A percentile compares a stretch with the other conserved stretches of the same genome.
phyloP scores from a whole-genome alignment of 1,284 basidiomycete genomes.

The Entoloma clypeatum region DNA sequence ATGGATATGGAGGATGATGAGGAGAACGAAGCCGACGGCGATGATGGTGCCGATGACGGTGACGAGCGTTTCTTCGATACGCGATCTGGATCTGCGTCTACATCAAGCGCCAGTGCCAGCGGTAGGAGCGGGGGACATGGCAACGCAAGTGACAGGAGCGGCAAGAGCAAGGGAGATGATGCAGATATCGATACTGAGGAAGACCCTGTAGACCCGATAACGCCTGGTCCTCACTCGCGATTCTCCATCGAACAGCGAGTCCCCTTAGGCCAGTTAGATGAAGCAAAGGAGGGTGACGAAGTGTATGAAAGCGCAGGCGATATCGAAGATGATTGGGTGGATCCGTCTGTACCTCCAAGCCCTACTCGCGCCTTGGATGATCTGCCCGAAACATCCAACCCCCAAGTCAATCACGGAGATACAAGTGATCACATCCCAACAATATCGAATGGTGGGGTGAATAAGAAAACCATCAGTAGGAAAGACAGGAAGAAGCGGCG shows the following conservation, averaged over 20 bases:
- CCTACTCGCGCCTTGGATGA: background rate
- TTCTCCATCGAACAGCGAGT: conserved; percentile 35
- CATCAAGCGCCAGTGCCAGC: conserved; percentile 33
- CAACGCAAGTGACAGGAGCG: conserved; percentile 12
- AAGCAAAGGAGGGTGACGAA: conserved; percentile 1
- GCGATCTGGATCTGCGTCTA: conserved; percentile 37
- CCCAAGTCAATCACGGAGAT: conserved; percentile 1
- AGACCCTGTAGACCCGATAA: conserved; percentile 61
- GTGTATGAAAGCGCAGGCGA: conserved; percentile 8
- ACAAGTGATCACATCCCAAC: background rate
- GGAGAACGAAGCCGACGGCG: conserved; percentile 24
- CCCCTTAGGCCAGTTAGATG: background rate
- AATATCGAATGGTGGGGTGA: background rate
- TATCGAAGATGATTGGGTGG: conserved; percentile 20
- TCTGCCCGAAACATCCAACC: background rate
- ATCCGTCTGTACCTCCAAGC: conserved; percentile 17
- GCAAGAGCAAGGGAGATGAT: conserved; percentile 47
- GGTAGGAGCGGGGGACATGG: conserved; percentile 20
- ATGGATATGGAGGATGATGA: conserved; percentile 39
- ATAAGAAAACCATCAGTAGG: conserved; percentile 22
- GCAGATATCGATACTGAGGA: conserved; percentile 60
- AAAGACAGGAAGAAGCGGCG: conserved; percentile 28
- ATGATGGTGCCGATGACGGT: conserved; percentile 24
- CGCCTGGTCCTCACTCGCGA: conserved; percentile 50
- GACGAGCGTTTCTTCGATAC: conserved; percentile 47